Conservation (phyloP, 2,329 filamentous ascomycete genomes). For the Nemania bipapillata region DNA sequence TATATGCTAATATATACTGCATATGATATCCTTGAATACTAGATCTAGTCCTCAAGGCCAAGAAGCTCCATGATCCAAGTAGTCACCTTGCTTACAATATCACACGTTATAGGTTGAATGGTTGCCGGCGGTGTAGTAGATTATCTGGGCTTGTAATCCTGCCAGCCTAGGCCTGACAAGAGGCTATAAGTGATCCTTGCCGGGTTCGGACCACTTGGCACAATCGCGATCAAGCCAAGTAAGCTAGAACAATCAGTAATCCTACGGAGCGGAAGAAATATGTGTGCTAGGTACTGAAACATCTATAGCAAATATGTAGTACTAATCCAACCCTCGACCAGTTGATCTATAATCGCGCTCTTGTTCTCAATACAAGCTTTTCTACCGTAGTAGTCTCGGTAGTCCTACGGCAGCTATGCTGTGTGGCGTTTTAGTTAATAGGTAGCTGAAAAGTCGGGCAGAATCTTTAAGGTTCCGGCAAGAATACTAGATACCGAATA, state of each 20-base stretch:
- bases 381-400: neutral
- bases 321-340: neutral
- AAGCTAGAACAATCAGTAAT: neutral
- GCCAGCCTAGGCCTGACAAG: neutral
- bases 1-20: neutral
- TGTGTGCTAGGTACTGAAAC: neutral
- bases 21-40: neutral
- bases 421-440: neutral
- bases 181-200: neutral
- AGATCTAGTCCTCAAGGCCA: neutral
- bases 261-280: neutral
- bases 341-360: neutral
- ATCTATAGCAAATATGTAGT: neutral
- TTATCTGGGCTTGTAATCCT: neutral
- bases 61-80: neutral
- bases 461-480: neutral
- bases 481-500: neutral
- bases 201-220: neutral
- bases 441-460: neutral
- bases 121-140: neutral
- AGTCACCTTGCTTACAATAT: neutral
- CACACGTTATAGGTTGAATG: neutral
- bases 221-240: neutral
- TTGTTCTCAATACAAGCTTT: neutral
- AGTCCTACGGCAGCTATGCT: neutral